phyloP scores from a whole-genome alignment of 768 basidiomycete genomes.

The Auricularia sp. region DNA sequence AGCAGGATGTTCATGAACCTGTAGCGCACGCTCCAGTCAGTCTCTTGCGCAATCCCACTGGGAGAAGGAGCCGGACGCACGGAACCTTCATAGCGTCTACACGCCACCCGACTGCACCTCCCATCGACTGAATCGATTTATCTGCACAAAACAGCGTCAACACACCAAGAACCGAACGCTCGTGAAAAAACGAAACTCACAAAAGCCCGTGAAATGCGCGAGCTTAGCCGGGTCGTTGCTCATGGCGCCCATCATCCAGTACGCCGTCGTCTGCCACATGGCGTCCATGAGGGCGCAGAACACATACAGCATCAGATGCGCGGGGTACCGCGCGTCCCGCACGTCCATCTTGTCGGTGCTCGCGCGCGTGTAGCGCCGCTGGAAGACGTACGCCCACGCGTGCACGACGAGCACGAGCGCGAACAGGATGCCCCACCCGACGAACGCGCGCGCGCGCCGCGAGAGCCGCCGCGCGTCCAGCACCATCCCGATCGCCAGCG shows the following conservation, averaged over 20 bases:
- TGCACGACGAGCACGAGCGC: slow-evolving; percentile 55
- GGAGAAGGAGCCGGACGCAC: slow-evolving; percentile 23
- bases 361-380: slow-evolving; percentile 56
- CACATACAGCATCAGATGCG: slow-evolving; percentile 52
- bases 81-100: slow-evolving; percentile 53
- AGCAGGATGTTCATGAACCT: slow-evolving; percentile 53
- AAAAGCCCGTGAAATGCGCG: slow-evolving; percentile 73
- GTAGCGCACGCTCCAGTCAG: slow-evolving; percentile 24
- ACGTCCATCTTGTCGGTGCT: slow-evolving; percentile 47
- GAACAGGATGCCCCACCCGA: slow-evolving; percentile 55
- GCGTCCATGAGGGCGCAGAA: slow-evolving; percentile 69
- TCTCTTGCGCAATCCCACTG: slow-evolving; percentile 17
- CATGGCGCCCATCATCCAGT: slow-evolving; percentile 82
- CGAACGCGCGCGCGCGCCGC: slow-evolving; percentile 62
- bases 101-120: slow-evolving; percentile 63
- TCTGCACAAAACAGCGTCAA: slow-evolving; percentile 26
- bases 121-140: slow-evolving; percentile 69
- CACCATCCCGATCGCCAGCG: slow-evolving; percentile 56
- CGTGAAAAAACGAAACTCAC: slow-evolving; percentile 33
- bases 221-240: slow-evolving; percentile 73
- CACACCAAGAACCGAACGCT: neutral
- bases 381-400: slow-evolving; percentile 69
- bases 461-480: slow-evolving; percentile 48
- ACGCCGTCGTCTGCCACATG: slow-evolving; percentile 78
- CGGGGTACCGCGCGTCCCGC: slow-evolving; percentile 41